phyloP scores from a whole-genome alignment of 208 protist species.

The Dictyostelium gargantuum region DNA sequence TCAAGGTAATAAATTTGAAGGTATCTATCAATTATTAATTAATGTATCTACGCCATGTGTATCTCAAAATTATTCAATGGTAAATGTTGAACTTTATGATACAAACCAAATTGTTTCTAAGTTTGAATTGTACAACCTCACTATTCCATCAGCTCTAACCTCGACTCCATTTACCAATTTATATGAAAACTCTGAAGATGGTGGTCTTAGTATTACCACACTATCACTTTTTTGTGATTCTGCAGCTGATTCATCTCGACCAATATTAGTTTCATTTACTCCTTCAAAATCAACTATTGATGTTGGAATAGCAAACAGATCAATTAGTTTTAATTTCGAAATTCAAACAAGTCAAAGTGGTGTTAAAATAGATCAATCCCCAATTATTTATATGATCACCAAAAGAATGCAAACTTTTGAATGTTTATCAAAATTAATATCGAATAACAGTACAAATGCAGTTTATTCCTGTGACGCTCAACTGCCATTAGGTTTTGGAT shows the following conservation, averaged over 20 bases:
- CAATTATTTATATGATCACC: not conserved
- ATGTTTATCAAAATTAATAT: not conserved
- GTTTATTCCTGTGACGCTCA: not conserved
- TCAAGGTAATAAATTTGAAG: not conserved
- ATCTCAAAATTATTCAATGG: not conserved
- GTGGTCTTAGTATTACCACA: not conserved
- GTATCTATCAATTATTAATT: not conserved
- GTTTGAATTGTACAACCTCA: not conserved
- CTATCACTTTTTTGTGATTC: not conserved
- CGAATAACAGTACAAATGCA: not conserved
- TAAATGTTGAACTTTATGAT: not conserved
- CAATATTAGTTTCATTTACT: not conserved
- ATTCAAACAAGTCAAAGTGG: not conserved
- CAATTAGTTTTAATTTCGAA: not conserved
- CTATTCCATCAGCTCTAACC: not conserved
- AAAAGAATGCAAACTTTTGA: not conserved
- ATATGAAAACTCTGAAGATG: too few species aligned
- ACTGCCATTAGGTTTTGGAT: conserved; percentile 17
- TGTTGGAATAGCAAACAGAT: not conserved
- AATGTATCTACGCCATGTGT: not conserved
- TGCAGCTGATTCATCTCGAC: not conserved
- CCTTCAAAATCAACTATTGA: not conserved
- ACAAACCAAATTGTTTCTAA: not conserved
- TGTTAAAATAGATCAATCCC: not conserved
- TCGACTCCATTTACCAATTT: not conserved